A percentile compares a stretch with the other conserved stretches of the same genome.
These are phyloP conservation scores for Suzukiozyma palmioleophila DNA, from an alignment of 1,139 yeast genomes.

Conservation along the genomic window DNA sequence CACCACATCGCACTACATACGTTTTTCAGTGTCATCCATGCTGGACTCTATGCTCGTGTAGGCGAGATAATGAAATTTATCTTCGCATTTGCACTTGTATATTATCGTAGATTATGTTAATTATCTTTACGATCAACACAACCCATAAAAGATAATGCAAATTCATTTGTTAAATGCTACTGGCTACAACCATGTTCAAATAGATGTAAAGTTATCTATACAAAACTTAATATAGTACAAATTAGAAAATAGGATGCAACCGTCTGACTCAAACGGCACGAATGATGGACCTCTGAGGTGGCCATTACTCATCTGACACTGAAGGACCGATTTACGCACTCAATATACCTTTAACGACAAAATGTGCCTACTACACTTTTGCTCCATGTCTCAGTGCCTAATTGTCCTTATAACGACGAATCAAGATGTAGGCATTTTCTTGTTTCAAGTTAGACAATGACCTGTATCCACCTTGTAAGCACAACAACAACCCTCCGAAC, in stretches of 20 bases:
- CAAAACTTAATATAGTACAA: neutral
- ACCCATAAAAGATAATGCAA: too few species aligned
- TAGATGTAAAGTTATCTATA: too few species aligned
- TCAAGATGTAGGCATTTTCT: slow-evolving; percentile 86
- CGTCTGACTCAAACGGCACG: too few species aligned
- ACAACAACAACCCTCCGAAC: slow-evolving; percentile 91
- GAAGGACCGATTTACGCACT: too few species aligned
- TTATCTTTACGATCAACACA: too few species aligned
- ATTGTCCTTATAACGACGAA: slow-evolving; percentile 62
- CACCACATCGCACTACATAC: slow-evolving; percentile 11
- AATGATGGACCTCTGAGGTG: too few species aligned
- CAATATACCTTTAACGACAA: too few species aligned
- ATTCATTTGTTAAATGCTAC: too few species aligned
- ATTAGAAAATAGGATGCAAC: neutral
- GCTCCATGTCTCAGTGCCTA: slow-evolving; percentile 7
- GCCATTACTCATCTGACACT: too few species aligned
- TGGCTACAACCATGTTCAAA: too few species aligned
- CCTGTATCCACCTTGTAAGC: slow-evolving; percentile 93
- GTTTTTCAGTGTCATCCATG: slow-evolving; percentile 19
- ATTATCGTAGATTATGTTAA: too few species aligned
- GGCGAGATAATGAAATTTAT: neutral
- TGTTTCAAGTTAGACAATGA: slow-evolving; percentile 85
- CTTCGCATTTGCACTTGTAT: neutral
- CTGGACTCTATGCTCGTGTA: neutral
- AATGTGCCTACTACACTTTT: too few species aligned